phyloP scores from a whole-genome alignment of 1,284 basidiomycete species.

The Rhodotorula sp. region DNA sequence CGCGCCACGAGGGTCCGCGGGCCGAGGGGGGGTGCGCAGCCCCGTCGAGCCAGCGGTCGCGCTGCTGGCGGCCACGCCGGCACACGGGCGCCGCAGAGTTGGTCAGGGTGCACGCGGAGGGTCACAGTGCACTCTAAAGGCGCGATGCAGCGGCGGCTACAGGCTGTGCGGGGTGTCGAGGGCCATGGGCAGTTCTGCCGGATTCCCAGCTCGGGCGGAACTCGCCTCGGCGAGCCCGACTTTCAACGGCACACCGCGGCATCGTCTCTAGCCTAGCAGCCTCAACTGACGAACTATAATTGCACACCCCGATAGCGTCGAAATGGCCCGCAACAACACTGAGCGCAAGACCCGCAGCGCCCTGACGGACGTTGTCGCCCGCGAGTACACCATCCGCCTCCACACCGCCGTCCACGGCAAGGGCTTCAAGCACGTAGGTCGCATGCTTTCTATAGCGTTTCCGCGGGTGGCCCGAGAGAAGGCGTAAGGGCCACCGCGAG shows the following conservation, averaged over 20 bases:
- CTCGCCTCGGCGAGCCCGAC: neutral
- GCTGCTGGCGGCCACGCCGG: no score
- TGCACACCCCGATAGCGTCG: neutral
- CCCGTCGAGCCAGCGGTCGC: no score
- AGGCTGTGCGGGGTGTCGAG: no score
- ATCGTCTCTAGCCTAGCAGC: no score
- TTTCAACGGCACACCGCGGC: neutral
- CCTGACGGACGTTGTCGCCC: slow-evolving; percentile 91
- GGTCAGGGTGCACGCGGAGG: no score
- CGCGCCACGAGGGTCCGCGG: neutral
- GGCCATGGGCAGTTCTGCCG: no score
- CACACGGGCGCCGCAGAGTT: no score
- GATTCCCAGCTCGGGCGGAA: neutral
- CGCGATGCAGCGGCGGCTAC: no score
- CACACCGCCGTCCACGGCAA: slow-evolving; percentile 44
- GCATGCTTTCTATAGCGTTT: neutral
- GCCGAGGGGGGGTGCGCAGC: no score
- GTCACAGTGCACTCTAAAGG: no score
- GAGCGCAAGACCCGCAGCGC: slow-evolving; percentile 54
- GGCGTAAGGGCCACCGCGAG: neutral
- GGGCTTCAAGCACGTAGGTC: slow-evolving; percentile 44
- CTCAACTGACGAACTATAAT: neutral
- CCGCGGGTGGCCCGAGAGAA: neutral
- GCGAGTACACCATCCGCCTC: slow-evolving; percentile 55
- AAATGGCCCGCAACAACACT: slow-evolving; percentile 45